Conservation (phyloP, 1,284 basidiomycete species). For the Ustilago shanxiensis region DNA sequence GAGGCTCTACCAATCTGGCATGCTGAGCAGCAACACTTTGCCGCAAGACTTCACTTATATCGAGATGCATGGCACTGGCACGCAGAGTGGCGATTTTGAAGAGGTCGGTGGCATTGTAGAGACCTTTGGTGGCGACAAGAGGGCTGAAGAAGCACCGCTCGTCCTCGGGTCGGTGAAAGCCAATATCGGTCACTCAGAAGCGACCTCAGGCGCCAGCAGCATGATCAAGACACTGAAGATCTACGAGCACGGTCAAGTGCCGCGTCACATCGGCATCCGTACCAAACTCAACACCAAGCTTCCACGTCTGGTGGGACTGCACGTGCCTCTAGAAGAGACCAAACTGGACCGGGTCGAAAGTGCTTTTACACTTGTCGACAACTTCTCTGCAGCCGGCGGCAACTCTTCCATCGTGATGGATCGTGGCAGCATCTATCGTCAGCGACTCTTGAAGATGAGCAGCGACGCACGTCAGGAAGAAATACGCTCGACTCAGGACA, state of each 20-base stretch:
- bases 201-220: slow-evolving; percentile 46
- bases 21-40: slow-evolving; percentile 40
- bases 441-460: slow-evolving; percentile 18
- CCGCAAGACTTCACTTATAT: slow-evolving; percentile 38
- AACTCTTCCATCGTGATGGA: slow-evolving; percentile 52
- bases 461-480: slow-evolving; percentile 4
- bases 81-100: slow-evolving; percentile 53
- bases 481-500: neutral
- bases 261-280: slow-evolving; percentile 49
- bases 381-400: slow-evolving; percentile 56
- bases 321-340: slow-evolving; percentile 29
- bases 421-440: slow-evolving; percentile 25
- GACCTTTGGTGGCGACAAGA: slow-evolving; percentile 48
- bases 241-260: slow-evolving; percentile 40
- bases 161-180: slow-evolving; percentile 52
- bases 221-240: slow-evolving; percentile 52
- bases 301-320: slow-evolving; percentile 41
- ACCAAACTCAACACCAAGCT: slow-evolving; percentile 53
- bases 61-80: slow-evolving; percentile 58
- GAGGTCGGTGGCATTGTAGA: slow-evolving; percentile 56
- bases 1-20: slow-evolving; percentile 40
- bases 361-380: slow-evolving; percentile 45
- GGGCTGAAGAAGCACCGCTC: slow-evolving; percentile 23
- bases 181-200: slow-evolving; percentile 56
- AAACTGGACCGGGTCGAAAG: slow-evolving; percentile 21